phyloP scores from a whole-genome alignment of 441 rosid species.

The Caryocar brasiliense region DNA sequence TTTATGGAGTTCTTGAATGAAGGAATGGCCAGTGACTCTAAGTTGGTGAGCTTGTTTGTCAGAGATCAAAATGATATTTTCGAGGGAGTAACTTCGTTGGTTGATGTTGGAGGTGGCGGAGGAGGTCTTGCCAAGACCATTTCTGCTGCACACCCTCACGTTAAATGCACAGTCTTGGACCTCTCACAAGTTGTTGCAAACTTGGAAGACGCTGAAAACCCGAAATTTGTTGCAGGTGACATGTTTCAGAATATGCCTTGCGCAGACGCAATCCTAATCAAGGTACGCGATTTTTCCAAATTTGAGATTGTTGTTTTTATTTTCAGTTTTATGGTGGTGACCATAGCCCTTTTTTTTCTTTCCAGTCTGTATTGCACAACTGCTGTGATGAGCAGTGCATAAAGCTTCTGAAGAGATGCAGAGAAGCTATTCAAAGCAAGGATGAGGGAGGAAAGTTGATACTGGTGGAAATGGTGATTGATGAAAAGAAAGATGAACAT shows the following conservation, averaged over 20 bases:
- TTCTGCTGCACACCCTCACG: conserved; percentile 6
- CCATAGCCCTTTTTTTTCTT: too few relatives aligned
- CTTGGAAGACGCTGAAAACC: conserved; percentile 11
- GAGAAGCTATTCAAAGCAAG: not conserved
- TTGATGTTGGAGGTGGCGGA: conserved; percentile 26
- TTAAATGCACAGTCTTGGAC: conserved; percentile 22
- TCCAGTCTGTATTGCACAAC: conserved; percentile 14
- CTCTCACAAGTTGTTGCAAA: conserved; percentile 24
- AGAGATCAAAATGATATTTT: conserved; percentile 12
- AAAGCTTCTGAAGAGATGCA: conserved; percentile 5
- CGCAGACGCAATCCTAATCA: conserved; percentile 20
- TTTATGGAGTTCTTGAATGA: conserved; percentile 2
- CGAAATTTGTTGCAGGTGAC: conserved; percentile 18
- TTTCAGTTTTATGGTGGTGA: not conserved
- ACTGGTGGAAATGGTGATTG: conserved; percentile 13
- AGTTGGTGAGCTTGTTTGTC: conserved; percentile 2
- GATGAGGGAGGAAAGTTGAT: conserved; percentile 7
- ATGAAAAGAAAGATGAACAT: not conserved
- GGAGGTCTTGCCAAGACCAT: conserved; percentile 18
- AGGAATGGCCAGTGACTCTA: conserved; percentile 8
- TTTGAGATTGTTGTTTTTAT: not conserved
- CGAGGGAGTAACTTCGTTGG: conserved; percentile 15
- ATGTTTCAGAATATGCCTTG: conserved; percentile 23
- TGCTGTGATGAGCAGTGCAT: conserved; percentile 11
- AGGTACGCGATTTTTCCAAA: not conserved